Conservation (phyloP, 2,329 filamentous ascomycete genomes). For the Bipolaris victoriae region DNA sequence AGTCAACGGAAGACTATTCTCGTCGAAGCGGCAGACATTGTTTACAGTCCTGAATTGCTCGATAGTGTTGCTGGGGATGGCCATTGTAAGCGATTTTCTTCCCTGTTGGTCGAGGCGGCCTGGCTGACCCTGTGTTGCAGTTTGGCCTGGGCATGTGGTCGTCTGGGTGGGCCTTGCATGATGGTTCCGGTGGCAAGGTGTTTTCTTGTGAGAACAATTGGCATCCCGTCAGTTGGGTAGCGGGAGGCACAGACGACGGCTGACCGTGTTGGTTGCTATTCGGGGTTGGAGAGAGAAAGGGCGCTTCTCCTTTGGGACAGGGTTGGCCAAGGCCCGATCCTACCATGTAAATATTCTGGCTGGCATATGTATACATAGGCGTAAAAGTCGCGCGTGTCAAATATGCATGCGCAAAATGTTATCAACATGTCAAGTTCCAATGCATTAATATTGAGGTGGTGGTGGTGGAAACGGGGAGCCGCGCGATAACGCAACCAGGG, state of each 20-base stretch:
- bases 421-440: not conserved
- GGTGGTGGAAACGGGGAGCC: slow-evolving; percentile 10
- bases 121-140: slow-evolving; percentile 16
- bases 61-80: slow-evolving; percentile 48
- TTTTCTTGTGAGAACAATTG: slow-evolving; percentile 44
- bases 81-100: slow-evolving; percentile 30
- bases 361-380: not conserved
- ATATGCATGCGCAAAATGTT: not conserved
- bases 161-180: slow-evolving; percentile 30
- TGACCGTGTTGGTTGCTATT: not conserved
- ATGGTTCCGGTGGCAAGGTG: slow-evolving; percentile 32
- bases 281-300: not conserved
- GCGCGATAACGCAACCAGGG: slow-evolving; percentile 25
- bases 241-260: slow-evolving; percentile 6
- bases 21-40: slow-evolving; percentile 49
- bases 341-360: not conserved
- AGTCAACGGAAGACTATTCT: slow-evolving; percentile 45
- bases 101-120: not conserved
- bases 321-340: not conserved
- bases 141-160: slow-evolving; percentile 40
- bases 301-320: not conserved
- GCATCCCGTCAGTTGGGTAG: slow-evolving; percentile 27
- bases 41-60: slow-evolving; percentile 54
- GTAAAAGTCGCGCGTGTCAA: not conserved
- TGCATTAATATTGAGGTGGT: not conserved